Conservation (phyloP, 1,284 basidiomycete genomes). For the Pascua guehoae region DNA sequence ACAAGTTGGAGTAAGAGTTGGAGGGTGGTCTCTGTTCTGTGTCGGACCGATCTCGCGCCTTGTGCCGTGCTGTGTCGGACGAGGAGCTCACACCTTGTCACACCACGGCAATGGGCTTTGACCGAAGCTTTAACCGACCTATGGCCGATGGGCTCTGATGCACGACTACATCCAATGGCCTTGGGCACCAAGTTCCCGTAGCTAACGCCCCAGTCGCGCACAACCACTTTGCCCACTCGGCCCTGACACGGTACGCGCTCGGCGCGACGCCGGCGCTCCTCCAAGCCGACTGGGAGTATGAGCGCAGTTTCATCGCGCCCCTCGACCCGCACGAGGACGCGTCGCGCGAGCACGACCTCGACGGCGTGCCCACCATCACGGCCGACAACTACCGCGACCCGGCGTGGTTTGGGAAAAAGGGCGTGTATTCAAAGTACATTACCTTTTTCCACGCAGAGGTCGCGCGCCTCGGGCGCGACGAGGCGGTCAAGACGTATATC, state of each 20-base stretch:
- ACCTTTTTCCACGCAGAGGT: constrained; percentile 59
- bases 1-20: no score
- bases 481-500: constrained; percentile 57
- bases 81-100: neutral
- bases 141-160: neutral
- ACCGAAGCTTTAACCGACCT: no score
- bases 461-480: constrained; percentile 49
- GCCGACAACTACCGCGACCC: constrained; percentile 55
- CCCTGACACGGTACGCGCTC: constrained; percentile 62
- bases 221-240: constrained; percentile 56
- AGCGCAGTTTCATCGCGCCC: constrained; percentile 49
- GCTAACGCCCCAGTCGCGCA: constrained; percentile 47
- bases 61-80: neutral
- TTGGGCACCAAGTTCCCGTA: no score
- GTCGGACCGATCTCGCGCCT: no score
- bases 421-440: constrained; percentile 57
- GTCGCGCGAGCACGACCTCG: constrained; percentile 17
- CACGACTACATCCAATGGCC: no score
- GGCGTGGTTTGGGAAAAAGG: constrained; percentile 57
- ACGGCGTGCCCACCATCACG: constrained; percentile 30
- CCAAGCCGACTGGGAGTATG: constrained; percentile 46
- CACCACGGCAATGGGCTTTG: neutral
- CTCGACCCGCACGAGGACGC: constrained; percentile 52
- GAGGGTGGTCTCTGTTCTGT: neutral
- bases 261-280: constrained; percentile 58